These are phyloP conservation scores for Aegilops longissima DNA, from an alignment of 176 grass and related monocot species.

Conservation along the genomic window DNA sequence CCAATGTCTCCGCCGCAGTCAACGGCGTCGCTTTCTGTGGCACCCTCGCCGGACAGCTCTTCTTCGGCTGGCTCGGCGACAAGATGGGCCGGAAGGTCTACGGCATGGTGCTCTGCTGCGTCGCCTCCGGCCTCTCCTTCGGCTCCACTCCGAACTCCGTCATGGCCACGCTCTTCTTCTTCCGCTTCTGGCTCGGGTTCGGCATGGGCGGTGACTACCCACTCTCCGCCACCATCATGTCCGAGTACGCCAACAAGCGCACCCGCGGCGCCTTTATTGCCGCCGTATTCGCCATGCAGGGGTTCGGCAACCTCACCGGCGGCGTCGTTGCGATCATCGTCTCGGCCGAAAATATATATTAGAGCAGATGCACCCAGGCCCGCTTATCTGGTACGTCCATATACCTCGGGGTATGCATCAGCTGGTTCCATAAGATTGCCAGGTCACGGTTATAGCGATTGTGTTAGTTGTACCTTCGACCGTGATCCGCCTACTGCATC, in stretches of 20 bases:
- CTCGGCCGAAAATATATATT: too few species aligned
- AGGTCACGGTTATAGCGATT: too few species aligned
- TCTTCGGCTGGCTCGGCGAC: constrained; percentile 30
- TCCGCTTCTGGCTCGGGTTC: constrained; percentile 72
- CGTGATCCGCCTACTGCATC: too few species aligned
- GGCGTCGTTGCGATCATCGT: constrained; percentile 52
- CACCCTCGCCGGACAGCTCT: too few species aligned
- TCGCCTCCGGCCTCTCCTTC: not conserved
- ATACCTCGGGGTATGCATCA: too few species aligned
- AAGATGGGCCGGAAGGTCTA: constrained; percentile 48
- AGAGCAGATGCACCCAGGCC: too few species aligned
- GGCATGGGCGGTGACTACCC: constrained; percentile 69
- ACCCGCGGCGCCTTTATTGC: constrained; percentile 78
- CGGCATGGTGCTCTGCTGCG: too few species aligned
- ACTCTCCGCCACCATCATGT: constrained; percentile 58
- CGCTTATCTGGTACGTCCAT: too few species aligned
- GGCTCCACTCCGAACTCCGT: not conserved
- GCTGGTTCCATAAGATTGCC: too few species aligned
- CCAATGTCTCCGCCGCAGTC: too few species aligned
- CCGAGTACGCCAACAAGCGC: constrained; percentile 60
- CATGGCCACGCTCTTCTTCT: constrained; percentile 60
- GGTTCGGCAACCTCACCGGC: constrained; percentile 68
- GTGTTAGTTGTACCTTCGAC: too few species aligned
- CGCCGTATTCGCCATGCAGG: constrained; percentile 82
- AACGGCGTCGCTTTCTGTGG: too few species aligned